These are phyloP conservation scores for Pichia terricola DNA, from an alignment of 1,139 yeast genomes.

Conservation along the genomic window DNA sequence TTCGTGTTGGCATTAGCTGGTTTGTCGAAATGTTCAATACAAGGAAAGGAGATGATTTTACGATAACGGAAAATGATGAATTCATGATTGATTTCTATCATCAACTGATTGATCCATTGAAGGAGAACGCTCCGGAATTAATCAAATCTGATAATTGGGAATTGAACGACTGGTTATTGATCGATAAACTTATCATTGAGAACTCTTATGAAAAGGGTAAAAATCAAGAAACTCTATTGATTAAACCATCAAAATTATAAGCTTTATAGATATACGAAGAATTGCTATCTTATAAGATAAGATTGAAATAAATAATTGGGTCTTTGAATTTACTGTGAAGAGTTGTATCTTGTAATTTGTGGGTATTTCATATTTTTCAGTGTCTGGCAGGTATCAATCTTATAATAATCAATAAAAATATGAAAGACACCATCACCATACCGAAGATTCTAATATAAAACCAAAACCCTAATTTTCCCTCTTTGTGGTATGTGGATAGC, in stretches of 20 bases:
- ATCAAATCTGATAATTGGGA: slow-evolving; percentile 44
- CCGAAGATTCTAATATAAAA: slow-evolving; percentile 22
- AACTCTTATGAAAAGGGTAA: slow-evolving; percentile 22
- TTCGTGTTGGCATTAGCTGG: slow-evolving; percentile 34
- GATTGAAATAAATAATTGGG: too few species aligned
- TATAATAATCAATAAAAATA: slow-evolving; percentile 20
- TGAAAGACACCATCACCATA: slow-evolving; percentile 16
- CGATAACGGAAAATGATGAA: slow-evolving; percentile 39
- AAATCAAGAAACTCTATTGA: slow-evolving; percentile 16
- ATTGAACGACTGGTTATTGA: slow-evolving; percentile 27
- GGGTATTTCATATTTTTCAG: neutral
- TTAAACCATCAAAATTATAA: slow-evolving; percentile 13
- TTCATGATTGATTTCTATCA: slow-evolving; percentile 40
- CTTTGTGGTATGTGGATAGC: slow-evolving; percentile 22
- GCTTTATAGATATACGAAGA: neutral
- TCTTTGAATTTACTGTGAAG: too few species aligned
- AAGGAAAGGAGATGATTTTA: slow-evolving; percentile 23
- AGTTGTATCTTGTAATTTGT: too few species aligned
- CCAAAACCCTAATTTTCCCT: slow-evolving; percentile 24
- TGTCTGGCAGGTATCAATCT: slow-evolving; percentile 24
- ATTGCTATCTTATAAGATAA: too few species aligned
- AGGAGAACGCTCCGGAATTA: slow-evolving; percentile 41
- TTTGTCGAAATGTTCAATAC: slow-evolving; percentile 33
- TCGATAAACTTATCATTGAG: slow-evolving; percentile 10
- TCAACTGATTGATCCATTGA: slow-evolving; percentile 41